Evolutionary conservation across 345 rosid genomes (phyloP).

Genomic region (Eucalyptus coolabah): DNA sequence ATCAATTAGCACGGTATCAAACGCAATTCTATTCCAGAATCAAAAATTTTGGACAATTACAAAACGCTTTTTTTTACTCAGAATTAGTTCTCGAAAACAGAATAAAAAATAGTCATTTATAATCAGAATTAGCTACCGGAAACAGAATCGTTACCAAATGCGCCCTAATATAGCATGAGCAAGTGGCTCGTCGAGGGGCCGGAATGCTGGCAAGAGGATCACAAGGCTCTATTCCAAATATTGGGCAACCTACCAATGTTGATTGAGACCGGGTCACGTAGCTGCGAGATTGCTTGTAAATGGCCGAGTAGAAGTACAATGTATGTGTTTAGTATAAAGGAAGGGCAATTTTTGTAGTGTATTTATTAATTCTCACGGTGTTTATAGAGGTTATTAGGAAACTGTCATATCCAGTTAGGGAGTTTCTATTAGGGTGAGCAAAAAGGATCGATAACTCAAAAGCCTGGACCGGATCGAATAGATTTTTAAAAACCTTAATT

Average conservation of each 20-base stretch:
- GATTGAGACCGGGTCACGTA: not conserved
- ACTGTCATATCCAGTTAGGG: not conserved
- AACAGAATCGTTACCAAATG: no score
- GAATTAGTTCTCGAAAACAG: no score
- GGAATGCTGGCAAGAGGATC: not conserved
- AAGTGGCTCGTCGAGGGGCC: not conserved
- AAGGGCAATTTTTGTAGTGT: not conserved
- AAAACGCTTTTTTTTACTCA: no score
- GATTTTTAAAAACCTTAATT: not conserved
- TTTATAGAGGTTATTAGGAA: not conserved
- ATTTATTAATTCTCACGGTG: not conserved
- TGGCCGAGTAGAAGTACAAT: not conserved
- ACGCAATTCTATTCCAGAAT: no score
- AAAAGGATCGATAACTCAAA: not conserved
- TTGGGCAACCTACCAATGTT: not conserved
- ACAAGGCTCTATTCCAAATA: not conserved
- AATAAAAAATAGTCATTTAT: no score
- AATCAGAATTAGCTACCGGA: no score
- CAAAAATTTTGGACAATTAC: no score
- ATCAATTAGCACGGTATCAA: no score
- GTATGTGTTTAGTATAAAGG: not conserved
- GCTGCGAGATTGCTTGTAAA: not conserved
- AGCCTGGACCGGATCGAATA: fast-evolving
- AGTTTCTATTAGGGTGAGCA: not conserved
- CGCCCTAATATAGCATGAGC: not conserved